Evolutionary conservation across 495 filamentous ascomycete species (phyloP), one percentile per base, ranked within the genome.

Genomic region (Xylaria longipes): DNA sequence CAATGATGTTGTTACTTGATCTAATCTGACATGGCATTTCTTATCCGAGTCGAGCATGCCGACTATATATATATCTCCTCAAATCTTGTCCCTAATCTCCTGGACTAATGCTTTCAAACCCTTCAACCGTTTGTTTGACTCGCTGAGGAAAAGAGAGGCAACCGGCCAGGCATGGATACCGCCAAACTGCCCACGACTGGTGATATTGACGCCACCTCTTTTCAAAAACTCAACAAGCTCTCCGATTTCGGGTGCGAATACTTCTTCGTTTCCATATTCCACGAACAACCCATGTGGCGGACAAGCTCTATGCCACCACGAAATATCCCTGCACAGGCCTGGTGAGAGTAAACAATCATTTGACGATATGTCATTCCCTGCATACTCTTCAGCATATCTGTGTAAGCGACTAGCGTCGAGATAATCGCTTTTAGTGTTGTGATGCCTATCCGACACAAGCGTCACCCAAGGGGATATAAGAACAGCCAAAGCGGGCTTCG

Each of bases 161-260:
- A 95, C 89, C 17, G 92, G 92, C 93, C 92, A 94, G 14, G 91
- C 91, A 81, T 95, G 92, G 68, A 94, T 89, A 27, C 86, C 89
- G 5, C 87, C 90, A 45, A 82, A 79, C 72, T 91, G 88, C 75
- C 84, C 83, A 65, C 82, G 73, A 64, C 82, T 83, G 37, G 75
- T 75, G 14, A 91, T 85, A 31, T 78, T 73, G 54, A 85, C 80
- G 58, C 81, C 82, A n/a, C 84, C 83, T 33, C 80, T 78, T 48
- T 82, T 74, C 52, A 92, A 78, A 37, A 86, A 73, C 17, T 72
- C 73, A 20, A 90, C 78, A 54, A 92, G 75, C 15, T 81, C 78
- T 68, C 85, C 75, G 41, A 92, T 89, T 61, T 92, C 90, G 1
- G 88, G 83, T 25, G 86, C 89, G 61, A 94, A 86, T 1, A 94